Base-by-base conservation (phyloP, 768 basidiomycete species). In the Termitomyces heimii region DNA sequence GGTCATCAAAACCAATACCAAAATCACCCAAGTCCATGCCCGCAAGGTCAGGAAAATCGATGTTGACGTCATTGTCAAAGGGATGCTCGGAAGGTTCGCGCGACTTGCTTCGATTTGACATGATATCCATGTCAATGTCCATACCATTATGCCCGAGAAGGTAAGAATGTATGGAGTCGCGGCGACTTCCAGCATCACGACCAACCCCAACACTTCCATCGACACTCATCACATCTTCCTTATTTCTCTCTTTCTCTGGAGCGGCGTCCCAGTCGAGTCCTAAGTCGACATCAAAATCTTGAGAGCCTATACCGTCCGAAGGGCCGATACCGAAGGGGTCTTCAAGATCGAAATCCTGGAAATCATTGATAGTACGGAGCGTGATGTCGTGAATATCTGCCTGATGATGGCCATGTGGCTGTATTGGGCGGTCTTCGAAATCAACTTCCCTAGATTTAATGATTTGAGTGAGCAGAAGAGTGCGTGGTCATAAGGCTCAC, bases 311-410 rank as follows among this genome's bases (percentile, higher is more conserved):
- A 34, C 90, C 92, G 62, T 88, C 89, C 0, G 82, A 82, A 16
- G 86, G 86, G 3, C 87, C 89, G 46, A 92, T 79, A 63, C 89
- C 90, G 59, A 90, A 90, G n/a, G 84, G 84, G 62, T 85, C 87
- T 42, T 84, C 82, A 32, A 84, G 67, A 67, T 85, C 88, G 61
- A 86, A 81, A 49, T 82, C 78, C 53, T 80, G 74, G 60, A 88
- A 83, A 66, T 91, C 87, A 57, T 91, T 86, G 1, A 84, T 82
- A 37, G 83, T 84, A 46, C 85, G 82, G 39, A 96, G 88, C 0
- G 93, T 96, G 65, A 96, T 94, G 62, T 96, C 94, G 10, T 90
- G 90, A 53, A 87, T 77, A 56, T 88, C 83, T 13, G 92, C 93
- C 62, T 92, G 87, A 62, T 92, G 89, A 54, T 91, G 86, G 2